Conservation (phyloP, 2,329 filamentous ascomycete genomes). For the Trichoderma sp. region DNA sequence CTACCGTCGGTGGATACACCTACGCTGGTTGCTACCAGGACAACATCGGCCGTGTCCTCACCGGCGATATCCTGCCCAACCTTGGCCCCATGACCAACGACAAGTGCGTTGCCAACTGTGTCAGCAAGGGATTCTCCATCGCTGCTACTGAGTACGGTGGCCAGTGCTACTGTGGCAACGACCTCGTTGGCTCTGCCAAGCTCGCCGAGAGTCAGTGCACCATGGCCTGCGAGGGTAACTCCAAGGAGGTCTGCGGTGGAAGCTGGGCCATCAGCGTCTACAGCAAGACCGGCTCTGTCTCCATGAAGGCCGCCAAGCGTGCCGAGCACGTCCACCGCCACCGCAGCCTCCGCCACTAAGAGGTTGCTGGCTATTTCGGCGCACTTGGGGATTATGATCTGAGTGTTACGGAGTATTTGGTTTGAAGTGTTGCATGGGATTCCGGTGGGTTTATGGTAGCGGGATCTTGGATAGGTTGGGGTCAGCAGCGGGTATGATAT, state of each 20-base stretch:
- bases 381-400: not conserved
- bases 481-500: constrained; percentile 18
- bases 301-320: constrained; percentile 32
- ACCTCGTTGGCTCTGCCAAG: constrained; percentile 35
- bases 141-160: constrained; percentile 51
- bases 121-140: constrained; percentile 39
- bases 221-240: constrained; percentile 48
- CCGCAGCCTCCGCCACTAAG: constrained; percentile 33
- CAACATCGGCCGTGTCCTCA: constrained; percentile 37
- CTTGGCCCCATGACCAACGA: constrained; percentile 44
- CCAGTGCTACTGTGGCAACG: constrained; percentile 54
- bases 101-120: constrained; percentile 51
- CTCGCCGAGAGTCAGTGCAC: constrained; percentile 46
- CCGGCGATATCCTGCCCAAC: constrained; percentile 39
- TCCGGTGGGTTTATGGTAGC: not conserved
- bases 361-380: not conserved
- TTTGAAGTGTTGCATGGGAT: constrained; percentile 11
- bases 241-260: constrained; percentile 50
- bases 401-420: constrained; percentile 3
- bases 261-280: constrained; percentile 46
- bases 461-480: not conserved
- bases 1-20: constrained; percentile 33
- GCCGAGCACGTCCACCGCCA: constrained; percentile 37
- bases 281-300: constrained; percentile 36
- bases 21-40: constrained; percentile 47